Base-by-base conservation (phyloP, 176 grass and related monocot species). In the Bolboschoenus planiculmis region DNA sequence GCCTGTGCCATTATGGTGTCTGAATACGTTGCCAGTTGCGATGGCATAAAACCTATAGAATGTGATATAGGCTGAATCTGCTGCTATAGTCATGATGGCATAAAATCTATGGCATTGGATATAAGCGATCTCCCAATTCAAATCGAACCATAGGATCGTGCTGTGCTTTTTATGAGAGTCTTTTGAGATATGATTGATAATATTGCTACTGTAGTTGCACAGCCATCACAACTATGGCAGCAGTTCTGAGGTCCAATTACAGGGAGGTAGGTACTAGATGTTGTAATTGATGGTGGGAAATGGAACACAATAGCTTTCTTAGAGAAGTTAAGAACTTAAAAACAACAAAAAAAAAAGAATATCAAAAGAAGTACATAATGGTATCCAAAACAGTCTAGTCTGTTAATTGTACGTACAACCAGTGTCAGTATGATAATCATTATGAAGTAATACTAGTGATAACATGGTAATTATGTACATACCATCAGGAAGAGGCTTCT, bases 401-500 rank as follows among this genome's bases (percentile, higher is more conserved):
- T 71, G 37, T 71, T 24, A 71, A 20, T 24, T 40, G 66, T 5
- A 71, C 37, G 0, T 50, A 50, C 4, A 5, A 31, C 7, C 4
- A 50, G 30, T 27, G 24, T 51, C 13, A 31, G 24, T 51, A 31
- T 50, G 26, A 48, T 50, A 51, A 76, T 30, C 43, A 47, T 27
- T 76, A 46, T 51, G 50, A 50, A 47, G 6, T 60, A 59, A 43
- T 84, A 78, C 27, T 50, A 81, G 47, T 35, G 4, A 76, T 16
- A 85, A 90, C 47, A 79, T 60, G 4, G n/a, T 83, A 14, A 85
- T 59, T 37, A 77, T 83, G 51, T 85, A 63, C 73, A 81, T 88
- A 98, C 95, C 92, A 95, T 93, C 37, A 85, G 58, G 60, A 95
- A 95, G 71, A 58, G 79, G 82, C 95, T 90, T 91, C n/a, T 59